A percentile compares a stretch with the other conserved stretches of the same genome.
Evolutionary conservation across 1,284 basidiomycete genomes (phyloP).

Genomic region (Anthracocystis walkeri): DNA sequence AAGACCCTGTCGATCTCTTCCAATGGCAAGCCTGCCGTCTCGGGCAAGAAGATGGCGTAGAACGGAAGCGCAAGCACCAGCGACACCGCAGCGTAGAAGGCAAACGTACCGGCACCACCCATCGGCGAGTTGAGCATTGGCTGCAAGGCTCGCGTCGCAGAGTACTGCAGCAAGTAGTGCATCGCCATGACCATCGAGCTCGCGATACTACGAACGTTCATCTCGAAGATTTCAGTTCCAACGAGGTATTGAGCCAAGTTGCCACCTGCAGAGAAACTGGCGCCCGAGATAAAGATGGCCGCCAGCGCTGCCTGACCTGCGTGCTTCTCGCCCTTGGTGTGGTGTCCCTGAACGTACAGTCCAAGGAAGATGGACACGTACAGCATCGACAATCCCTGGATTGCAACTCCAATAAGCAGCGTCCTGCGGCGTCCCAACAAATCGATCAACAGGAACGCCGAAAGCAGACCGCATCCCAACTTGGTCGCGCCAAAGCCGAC

Average conservation of each 20-base stretch:
- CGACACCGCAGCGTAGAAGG: constrained; percentile 27
- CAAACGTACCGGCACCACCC: constrained; percentile 32
- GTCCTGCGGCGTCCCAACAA: constrained; percentile 34
- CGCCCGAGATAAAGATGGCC: constrained; percentile 35
- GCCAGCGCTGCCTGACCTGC: constrained; percentile 25
- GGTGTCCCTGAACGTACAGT: constrained; percentile 28
- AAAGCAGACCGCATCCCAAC: constrained; percentile 27
- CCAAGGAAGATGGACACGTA: constrained; percentile 37
- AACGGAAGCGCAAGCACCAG: constrained; percentile 27
- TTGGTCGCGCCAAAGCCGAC: constrained; percentile 41
- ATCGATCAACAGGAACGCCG: constrained; percentile 33
- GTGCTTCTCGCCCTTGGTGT: constrained; percentile 22
- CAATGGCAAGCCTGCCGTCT: constrained; percentile 33
- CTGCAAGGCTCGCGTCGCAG: constrained; percentile 20
- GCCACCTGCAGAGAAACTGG: constrained; percentile 32
- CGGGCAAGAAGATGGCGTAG: constrained; percentile 39
- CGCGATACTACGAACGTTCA: constrained; percentile 27
- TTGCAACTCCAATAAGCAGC: constrained; percentile 20
- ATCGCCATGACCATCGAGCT: constrained; percentile 32
- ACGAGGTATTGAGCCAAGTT: constrained; percentile 42
- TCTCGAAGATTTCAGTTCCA: constrained; percentile 34
- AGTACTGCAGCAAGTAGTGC: constrained; percentile 34
- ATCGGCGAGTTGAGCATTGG: constrained; percentile 43
- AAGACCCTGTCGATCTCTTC: constrained; percentile 38
- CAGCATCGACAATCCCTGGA: constrained; percentile 36